A percentile compares a stretch with the other conserved stretches of the same genome.
Evolutionary conservation across 2,329 filamentous ascomycete species (phyloP).

Genomic region (Calonectria pseudoturangicola): DNA sequence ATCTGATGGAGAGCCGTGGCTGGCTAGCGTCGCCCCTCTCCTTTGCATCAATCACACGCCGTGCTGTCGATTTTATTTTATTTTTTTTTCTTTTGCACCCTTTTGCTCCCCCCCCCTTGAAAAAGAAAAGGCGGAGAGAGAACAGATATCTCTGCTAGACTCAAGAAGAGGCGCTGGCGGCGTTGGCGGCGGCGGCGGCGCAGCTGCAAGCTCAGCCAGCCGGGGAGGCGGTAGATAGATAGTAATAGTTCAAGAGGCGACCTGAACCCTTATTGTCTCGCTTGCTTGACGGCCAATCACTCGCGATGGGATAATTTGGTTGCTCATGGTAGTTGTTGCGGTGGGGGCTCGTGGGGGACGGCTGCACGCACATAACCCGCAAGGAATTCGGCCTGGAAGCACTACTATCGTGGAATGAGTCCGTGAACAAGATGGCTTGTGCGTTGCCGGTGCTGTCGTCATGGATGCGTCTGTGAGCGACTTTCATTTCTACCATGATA

Average conservation of each 20-base stretch:
- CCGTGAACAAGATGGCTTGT: conserved; percentile 6
- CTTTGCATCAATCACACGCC: conserved; percentile 10
- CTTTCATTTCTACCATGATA: conserved; percentile 1
- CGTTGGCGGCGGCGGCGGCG: not conserved
- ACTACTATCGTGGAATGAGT: not conserved
- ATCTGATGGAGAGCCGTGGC: conserved; percentile 16
- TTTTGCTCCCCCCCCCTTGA: not conserved
- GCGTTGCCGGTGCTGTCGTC: not conserved
- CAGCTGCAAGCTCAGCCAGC: not conserved
- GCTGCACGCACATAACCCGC: not conserved
- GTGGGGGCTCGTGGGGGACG: conserved; percentile 18
- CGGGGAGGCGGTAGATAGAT: conserved; percentile 4
- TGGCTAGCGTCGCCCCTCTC: conserved; percentile 11
- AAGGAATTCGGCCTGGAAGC: not conserved
- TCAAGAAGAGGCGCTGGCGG: not conserved
- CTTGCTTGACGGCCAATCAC: not conserved
- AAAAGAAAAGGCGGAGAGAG: not conserved
- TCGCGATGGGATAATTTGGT: conserved; percentile 18
- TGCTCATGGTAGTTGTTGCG: conserved; percentile 4
- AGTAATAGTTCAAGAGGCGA: not conserved
- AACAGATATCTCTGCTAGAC: not conserved
- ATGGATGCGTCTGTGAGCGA: conserved; percentile 14
- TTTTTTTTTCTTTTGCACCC: not conserved
- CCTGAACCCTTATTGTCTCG: conserved; percentile 8
- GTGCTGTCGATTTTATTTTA: not conserved